phyloP scores from a whole-genome alignment of 2,329 filamentous ascomycete species.

The Penicillium palitans region DNA sequence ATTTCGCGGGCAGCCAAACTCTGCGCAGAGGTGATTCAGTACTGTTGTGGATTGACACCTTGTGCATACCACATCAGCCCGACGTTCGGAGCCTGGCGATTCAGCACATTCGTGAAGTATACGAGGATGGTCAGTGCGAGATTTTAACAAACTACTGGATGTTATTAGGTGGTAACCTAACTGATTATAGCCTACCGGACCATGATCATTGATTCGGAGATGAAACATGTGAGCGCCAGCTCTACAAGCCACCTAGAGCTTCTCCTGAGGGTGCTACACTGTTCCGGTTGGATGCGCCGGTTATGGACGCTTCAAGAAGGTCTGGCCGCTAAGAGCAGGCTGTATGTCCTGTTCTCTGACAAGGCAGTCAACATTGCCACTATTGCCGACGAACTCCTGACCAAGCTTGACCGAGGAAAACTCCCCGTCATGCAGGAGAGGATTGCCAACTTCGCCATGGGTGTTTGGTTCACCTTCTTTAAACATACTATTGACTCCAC shows the following conservation, averaged over 20 bases:
- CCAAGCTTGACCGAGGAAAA: conserved; percentile 11
- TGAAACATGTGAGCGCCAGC: background rate
- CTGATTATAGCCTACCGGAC: background rate
- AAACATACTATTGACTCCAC: background rate
- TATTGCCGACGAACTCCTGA: conserved; percentile 14
- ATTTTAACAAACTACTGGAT: background rate
- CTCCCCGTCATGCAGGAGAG: background rate
- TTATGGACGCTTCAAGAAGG: conserved; percentile 48
- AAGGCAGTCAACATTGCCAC: conserved; percentile 23
- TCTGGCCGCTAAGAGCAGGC: conserved; percentile 21
- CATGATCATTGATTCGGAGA: background rate
- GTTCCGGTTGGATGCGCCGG: conserved; percentile 42
- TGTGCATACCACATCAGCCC: conserved; percentile 15
- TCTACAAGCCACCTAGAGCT: conserved; percentile 22
- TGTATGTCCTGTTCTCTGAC: conserved; percentile 39
- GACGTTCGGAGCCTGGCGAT: conserved; percentile 15
- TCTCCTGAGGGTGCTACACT: conserved; percentile 32
- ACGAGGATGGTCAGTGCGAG: conserved; percentile 11
- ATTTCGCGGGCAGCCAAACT: background rate
- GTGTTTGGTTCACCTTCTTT: background rate
- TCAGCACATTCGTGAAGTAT: conserved; percentile 15
- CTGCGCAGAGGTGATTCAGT: conserved; percentile 10
- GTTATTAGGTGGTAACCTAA: background rate
- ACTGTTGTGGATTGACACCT: conserved; percentile 15
- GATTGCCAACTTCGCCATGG: background rate